Conservation (phyloP, 768 basidiomycete species). For the Boletales sp. region DNA sequence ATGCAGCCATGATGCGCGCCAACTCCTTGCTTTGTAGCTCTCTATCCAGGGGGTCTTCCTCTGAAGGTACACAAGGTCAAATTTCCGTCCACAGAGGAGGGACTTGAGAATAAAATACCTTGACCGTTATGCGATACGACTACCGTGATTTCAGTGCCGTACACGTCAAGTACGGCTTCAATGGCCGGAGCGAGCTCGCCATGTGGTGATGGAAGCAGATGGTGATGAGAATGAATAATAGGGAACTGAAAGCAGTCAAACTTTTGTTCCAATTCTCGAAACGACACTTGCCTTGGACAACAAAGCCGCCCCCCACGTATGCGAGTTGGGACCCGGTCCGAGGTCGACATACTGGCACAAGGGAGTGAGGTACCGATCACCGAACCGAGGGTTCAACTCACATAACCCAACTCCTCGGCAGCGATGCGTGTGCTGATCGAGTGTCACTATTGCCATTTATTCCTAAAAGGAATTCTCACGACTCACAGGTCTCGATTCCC, state of each 20-base stretch:
- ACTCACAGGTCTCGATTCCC: conserved; percentile 82
- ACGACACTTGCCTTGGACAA: conserved; percentile 60
- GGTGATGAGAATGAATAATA: conserved; percentile 81
- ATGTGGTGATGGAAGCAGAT: conserved; percentile 80
- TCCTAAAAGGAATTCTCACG: not conserved
- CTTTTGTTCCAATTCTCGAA: not conserved
- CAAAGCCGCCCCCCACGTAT: conserved; percentile 86
- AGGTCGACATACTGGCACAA: conserved; percentile 71
- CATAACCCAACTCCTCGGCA: conserved; percentile 77
- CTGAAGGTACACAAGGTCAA: conserved; percentile 33
- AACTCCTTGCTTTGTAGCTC: conserved; percentile 81
- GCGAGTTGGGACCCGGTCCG: conserved; percentile 83
- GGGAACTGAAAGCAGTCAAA: conserved; percentile 57
- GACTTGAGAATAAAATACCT: conserved; percentile 43
- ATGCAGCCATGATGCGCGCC: conserved; percentile 70
- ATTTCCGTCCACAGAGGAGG: not conserved
- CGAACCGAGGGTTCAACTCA: conserved; percentile 34
- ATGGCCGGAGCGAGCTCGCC: conserved; percentile 90
- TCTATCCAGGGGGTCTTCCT: conserved; percentile 86
- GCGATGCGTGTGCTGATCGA: conserved; percentile 63
- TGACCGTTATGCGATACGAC: conserved; percentile 93
- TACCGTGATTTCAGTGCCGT: conserved; percentile 73
- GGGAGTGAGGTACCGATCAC: conserved; percentile 2
- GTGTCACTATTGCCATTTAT: conserved; percentile 1
- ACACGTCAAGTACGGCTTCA: conserved; percentile 77